Percentiles rank a stretch among this genome's conserved stretches.
phyloP scores from a whole-genome alignment of 2,329 filamentous ascomycete genomes.

The Sphaceloma murrayae region DNA sequence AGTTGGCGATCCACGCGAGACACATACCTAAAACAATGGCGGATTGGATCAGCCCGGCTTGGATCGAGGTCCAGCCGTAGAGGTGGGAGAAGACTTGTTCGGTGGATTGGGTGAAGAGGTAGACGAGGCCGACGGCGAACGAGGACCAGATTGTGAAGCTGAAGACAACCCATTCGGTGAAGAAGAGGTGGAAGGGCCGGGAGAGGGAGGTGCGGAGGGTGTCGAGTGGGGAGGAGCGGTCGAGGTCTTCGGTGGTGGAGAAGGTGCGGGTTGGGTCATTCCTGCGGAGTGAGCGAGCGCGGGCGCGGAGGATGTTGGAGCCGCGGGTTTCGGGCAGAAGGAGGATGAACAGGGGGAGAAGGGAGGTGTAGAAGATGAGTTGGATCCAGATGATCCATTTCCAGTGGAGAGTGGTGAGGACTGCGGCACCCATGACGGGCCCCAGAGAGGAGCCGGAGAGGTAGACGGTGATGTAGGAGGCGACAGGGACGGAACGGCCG shows the following conservation, averaged over 20 bases:
- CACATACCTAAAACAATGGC: constrained; percentile 40
- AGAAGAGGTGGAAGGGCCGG: constrained; percentile 34
- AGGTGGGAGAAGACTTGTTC: constrained; percentile 34
- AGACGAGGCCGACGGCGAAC: constrained; percentile 40
- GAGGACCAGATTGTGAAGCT: constrained; percentile 41
- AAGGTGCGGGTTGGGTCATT: constrained; percentile 23
- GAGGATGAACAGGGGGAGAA: constrained; percentile 33
- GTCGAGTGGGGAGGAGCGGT: constrained; percentile 24
- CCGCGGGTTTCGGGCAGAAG: constrained; percentile 40
- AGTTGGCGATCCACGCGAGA: constrained; percentile 32
- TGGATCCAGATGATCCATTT: constrained; percentile 34
- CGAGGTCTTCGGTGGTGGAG: constrained; percentile 30
- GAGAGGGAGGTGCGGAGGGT: constrained; percentile 28
- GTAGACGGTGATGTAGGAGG: constrained; percentile 30
- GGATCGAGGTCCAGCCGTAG: constrained; percentile 35
- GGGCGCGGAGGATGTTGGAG: constrained; percentile 37
- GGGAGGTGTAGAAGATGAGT: constrained; percentile 36
- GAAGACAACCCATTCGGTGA: constrained; percentile 43
- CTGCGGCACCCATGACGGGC: constrained; percentile 30
- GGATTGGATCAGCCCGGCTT: constrained; percentile 37
- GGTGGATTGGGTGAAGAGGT: constrained; percentile 42
- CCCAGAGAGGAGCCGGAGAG: constrained; percentile 29
- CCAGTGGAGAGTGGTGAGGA: constrained; percentile 29
- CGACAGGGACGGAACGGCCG: constrained; percentile 28
- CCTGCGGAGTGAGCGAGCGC: constrained; percentile 29